Evolutionary conservation across 208 protist species (phyloP), one percentile per base, ranked within the genome.

Genomic region (Sergeia podlipaevii): DNA sequence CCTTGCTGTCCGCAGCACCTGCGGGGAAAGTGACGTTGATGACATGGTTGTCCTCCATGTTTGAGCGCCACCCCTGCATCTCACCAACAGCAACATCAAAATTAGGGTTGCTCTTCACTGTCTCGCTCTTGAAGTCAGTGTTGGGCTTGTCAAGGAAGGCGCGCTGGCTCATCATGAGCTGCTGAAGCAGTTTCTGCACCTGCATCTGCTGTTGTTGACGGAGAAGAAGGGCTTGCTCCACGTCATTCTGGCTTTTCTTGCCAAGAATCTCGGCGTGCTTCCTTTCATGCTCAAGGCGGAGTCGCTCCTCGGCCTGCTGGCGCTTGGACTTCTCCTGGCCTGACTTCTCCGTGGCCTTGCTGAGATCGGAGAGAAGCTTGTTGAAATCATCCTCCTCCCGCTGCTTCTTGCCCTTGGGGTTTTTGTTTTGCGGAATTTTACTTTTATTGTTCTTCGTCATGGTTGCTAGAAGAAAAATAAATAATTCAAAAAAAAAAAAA

Each of bases 41-140:
- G 23, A 88, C 28, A 54, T 93, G 79, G 11, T 71, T 78, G 38
- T 96, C 89, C 53, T 96, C 86, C 89, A 96, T 96, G 26, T 75
- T 61, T n/a, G 71, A 57, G n/a, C 87, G 87, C 79, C 84, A 95
- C 47, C 87, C 87, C 51, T 95, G 87, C 83, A 95, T 95, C 37
- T 80, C 74, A 2, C 76, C 86, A 15, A 89, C 86, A 20, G 75
- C 86, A n/a, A 84, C 71, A 28, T 78, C 65, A 50, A 93, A 93
- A 52, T 81, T 41, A 13, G 65, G 54, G 49, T 85, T 89, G 30
- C 48, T 21, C 38, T 42, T 72, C 53, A 44, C 50, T 11, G 69
- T 75, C 56, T 79, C 67, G 38, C 69, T 55, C 46, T 78, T 59
- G 47, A 93, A 85, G 45, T 85, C 71, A 7, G 81, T 93, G 37